Evolutionary conservation across 352 stramenopile genomes (phyloP).

Genomic region (Pythium volutum): DNA sequence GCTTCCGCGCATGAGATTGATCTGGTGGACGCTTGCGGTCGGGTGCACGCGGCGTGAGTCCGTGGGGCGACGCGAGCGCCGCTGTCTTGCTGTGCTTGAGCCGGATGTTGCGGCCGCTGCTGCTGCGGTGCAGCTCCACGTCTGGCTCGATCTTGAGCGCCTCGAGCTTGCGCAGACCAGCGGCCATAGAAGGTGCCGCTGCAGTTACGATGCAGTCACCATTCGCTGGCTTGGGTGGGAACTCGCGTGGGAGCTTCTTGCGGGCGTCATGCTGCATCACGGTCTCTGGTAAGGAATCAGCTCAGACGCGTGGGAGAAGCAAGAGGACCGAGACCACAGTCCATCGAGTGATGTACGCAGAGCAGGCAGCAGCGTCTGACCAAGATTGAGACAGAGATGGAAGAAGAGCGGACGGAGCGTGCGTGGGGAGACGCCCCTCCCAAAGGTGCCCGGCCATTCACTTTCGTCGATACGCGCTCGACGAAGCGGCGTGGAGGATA

Average conservation of each 20-base stretch:
- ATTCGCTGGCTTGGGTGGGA: background rate
- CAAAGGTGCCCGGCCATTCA: background rate
- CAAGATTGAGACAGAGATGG: constrained; percentile 2
- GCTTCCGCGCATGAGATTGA: background rate
- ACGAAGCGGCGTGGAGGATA: constrained; percentile 16
- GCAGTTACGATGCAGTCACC: background rate
- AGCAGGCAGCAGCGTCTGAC: background rate
- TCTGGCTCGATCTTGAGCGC: constrained; percentile 22
- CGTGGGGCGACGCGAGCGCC: constrained; percentile 18
- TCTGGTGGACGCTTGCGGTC: constrained; percentile 15
- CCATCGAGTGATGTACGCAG: constrained; percentile 1
- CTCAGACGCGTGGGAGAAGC: background rate
- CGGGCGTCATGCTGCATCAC: constrained; percentile 20
- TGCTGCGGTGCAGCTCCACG: constrained; percentile 26
- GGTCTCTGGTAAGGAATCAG: constrained; percentile 2
- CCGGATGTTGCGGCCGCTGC: constrained; percentile 28
- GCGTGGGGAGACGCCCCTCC: constrained; percentile 1
- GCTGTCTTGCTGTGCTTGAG: constrained; percentile 21
- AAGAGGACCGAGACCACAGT: background rate
- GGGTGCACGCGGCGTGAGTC: constrained; percentile 21
- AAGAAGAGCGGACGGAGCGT: background rate
- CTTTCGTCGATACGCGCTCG: too few species aligned
- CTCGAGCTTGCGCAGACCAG: constrained; percentile 14
- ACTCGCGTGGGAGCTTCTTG: constrained; percentile 15
- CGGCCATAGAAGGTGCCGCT: background rate